Evolutionary conservation across 2,329 filamentous ascomycete species (phyloP), one percentile per base, ranked within the genome.

Genomic region (Fusarium subglutinans): DNA sequence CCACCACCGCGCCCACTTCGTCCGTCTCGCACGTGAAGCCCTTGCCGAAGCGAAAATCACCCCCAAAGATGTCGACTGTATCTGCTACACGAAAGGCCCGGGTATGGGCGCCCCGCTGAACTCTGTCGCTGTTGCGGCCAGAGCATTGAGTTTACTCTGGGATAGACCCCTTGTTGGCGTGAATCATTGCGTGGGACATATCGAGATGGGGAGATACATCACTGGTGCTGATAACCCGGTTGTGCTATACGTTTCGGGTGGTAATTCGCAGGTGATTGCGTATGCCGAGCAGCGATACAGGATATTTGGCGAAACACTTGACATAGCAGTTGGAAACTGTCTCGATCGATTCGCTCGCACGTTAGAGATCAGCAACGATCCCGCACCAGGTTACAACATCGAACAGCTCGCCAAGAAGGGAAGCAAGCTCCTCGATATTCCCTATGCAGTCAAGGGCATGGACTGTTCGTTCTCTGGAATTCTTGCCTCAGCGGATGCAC

Each of bases 371-470:
- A 92, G 93, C 81, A 99, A 99, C 82, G 96, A 99, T 82, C 96
- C 96, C 0, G 96, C 96, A 3, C 96, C 96, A 0, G 96, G 96
- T 4, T 98, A 98, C 84, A 99, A 99, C 81, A 98, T 99, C 77
- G 96, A 99, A 86, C 94, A 98, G 84, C 86, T 98, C 56, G 96
- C 96, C 69, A 89, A 88, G 76, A 92, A 93, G 82, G 91, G 91
- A 61, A 90, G 90, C 2, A 89, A 87, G 28, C 85, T 99, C 44
- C 87, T 98, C 24, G 96, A 98, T 76, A 86, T 99, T 35, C 96
- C 96, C 5, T 99, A 99, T 80, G 91, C 95, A 5, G 96, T 99
- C 73, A 99, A 99, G 84, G 96, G 96, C 58, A 99, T 99, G 96
- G 96, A 99, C 82, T 97, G 95, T 79, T 96, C 93, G 30, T 98